These are phyloP conservation scores for Athelia sp. DNA, from an alignment of 1,284 basidiomycete genomes.

Conservation along the genomic window DNA sequence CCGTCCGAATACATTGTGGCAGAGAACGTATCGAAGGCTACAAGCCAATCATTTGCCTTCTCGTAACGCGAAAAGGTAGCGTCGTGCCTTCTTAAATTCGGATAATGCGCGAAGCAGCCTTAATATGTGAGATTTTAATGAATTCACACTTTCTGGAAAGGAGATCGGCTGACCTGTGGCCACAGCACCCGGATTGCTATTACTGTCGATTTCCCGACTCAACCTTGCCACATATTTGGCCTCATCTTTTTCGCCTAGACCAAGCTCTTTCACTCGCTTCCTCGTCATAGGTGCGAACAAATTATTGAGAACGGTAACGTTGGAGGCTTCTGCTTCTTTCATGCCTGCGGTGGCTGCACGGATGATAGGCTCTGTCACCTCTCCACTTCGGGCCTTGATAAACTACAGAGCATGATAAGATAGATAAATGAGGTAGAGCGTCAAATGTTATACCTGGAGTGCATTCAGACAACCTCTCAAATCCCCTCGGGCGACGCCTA, in stretches of 20 bases:
- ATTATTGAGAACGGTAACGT: constrained; percentile 69
- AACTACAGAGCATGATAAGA: constrained; percentile 60
- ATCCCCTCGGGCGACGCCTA: constrained; percentile 87
- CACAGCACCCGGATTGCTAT: constrained; percentile 82
- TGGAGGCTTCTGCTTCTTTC: constrained; percentile 81
- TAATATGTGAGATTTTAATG: background rate
- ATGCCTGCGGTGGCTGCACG: constrained; percentile 80
- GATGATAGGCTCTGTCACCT: constrained; percentile 75
- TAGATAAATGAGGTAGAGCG: background rate
- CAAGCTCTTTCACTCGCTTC: constrained; percentile 76
- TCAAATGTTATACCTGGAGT: constrained; percentile 59
- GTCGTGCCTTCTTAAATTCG: constrained; percentile 73
- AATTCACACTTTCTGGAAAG: background rate
- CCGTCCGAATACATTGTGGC: constrained; percentile 68
- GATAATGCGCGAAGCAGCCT: constrained; percentile 95
- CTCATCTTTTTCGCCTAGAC: constrained; percentile 66
- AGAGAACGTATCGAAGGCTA: constrained; percentile 72
- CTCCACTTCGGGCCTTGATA: constrained; percentile 70
- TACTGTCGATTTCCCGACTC: constrained; percentile 69
- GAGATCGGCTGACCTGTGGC: constrained; percentile 61
- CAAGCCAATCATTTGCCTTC: constrained; percentile 83
- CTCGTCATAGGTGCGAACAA: constrained; percentile 79
- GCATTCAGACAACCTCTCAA: constrained; percentile 94
- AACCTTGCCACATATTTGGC: constrained; percentile 74
- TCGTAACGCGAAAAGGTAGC: constrained; percentile 73